Evolutionary conservation across 352 stramenopile species (phyloP), one percentile per base, ranked within the genome.

Genomic region (Phytophthora brassicae): DNA sequence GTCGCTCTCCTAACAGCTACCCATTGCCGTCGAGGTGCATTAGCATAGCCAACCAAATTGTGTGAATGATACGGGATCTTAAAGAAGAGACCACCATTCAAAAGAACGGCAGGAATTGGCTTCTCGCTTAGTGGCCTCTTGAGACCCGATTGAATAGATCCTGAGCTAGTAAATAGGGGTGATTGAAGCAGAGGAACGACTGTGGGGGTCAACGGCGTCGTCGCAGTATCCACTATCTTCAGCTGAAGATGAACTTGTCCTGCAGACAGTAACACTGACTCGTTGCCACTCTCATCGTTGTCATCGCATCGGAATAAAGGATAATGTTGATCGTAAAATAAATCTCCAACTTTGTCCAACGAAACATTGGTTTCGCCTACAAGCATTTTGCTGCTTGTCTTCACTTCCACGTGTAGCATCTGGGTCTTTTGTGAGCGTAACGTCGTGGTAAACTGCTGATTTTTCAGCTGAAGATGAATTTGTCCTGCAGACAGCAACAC

Each of bases 1-100:
- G 33, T 53, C 26, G 29, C 49, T 22, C 36, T 60, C 2, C 48
- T 64, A 0, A 93, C 78, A 13, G 70, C 43, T 36, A 95, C 75
- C 85, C 85, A 94, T 62, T 93, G 79, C 1, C 86, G 72, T 26
- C 69, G 66, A 0, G 77, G 66, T 17, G 43, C 64, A 29, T 68
- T 47, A 1, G 61, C 46, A 23, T 63, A 68, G 6, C 65, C 74
- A 7, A 83, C 63, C 14, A 89, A 45, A 29, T 68, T 77, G 33
- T 76, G 76, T 0, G 65, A 74, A 54, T 94, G 84, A 31, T 84
- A 95, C 12, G 86, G 83, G 1, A 94, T 74, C 58, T 95, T 95
- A 59, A 82, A 92, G 52, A 94, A 79, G 28, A 94, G 51, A 6
- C 74, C 66, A 6, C 86, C 86, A 54, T 83, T 81, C 20, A 61